Evolutionary conservation across 2,329 filamentous ascomycete genomes (phyloP), one percentile per base, ranked within the genome.

Genomic region (Coniochaeta sp.): DNA sequence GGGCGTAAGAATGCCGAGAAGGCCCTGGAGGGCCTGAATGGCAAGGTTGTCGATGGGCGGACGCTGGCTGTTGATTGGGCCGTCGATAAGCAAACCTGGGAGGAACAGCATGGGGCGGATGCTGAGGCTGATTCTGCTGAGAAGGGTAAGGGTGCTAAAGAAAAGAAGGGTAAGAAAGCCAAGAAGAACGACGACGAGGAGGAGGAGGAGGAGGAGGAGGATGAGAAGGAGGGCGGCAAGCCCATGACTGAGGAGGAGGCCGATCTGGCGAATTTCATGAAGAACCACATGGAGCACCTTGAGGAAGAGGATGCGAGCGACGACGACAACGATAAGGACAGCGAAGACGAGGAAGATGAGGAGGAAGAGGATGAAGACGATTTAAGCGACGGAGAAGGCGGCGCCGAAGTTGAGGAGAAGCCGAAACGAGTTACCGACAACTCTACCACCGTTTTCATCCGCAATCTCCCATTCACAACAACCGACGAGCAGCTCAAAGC

Each of bases 31-130:
- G 86, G 82, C 24, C 79, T 98, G 66, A 99, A 98, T 74, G 95
- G 93, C 61, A 97, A 91, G 72, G 85, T 89, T 63, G 82, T 99
- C 22, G 93, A 96, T 71, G 95, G 93, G 1, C 84, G 95, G 68
- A 89, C 88, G 9, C 75, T 99, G 62, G 95, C 93, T 31, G 95
- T 99, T 7, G 95, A 99, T 76, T 99, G 91, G 91, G 93, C 96
- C 34, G 92, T 98, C 3, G 91, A 97, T 62, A 96, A 96, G 77
- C 82, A 88, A 47, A 86, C 88, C 7, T 99, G 91, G 91, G 84
- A 93, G 63, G 81, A 86, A 63, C 79, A 86, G 64, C 81, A 86
- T 59, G 71, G 77, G 54, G 67, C 68, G 26, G 73, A 74, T 3
- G 72, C 72, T 12, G 71, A 72, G 44, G 72, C 67, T 5, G 72